Conservation (phyloP, 768 basidiomycete species). For the Aureoboletus auriporus region DNA sequence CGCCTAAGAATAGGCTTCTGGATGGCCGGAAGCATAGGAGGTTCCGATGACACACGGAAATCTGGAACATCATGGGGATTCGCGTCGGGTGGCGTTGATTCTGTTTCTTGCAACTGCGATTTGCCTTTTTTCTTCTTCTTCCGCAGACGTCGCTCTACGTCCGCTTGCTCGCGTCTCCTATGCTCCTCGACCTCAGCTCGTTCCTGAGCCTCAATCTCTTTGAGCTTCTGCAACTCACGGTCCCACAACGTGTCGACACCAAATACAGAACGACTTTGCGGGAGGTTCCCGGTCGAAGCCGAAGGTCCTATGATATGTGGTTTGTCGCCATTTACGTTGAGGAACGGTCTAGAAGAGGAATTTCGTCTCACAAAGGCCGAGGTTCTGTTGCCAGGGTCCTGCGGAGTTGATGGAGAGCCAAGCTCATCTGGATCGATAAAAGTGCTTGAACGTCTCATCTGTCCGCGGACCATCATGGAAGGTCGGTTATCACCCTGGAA, state of each 20-base stretch:
- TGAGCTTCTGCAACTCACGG: slow-evolving; percentile 76
- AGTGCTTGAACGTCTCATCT: slow-evolving; percentile 53
- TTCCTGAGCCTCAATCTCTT: slow-evolving; percentile 71
- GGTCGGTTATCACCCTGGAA: slow-evolving; percentile 88
- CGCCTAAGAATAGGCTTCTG: slow-evolving; percentile 30
- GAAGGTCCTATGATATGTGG: slow-evolving; percentile 28
- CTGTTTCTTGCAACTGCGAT: slow-evolving; percentile 46
- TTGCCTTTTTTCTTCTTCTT: slow-evolving; percentile 40
- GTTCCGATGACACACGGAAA: slow-evolving; percentile 15
- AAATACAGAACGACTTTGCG: slow-evolving; percentile 75
- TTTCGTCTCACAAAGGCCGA: slow-evolving; percentile 42
- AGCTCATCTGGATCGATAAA: slow-evolving; percentile 71
- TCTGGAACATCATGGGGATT: slow-evolving; percentile 32
- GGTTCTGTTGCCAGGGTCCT: slow-evolving; percentile 42
- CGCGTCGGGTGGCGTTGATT: slow-evolving; percentile 20
- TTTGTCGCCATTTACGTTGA: slow-evolving; percentile 52
- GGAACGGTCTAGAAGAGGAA: slow-evolving; percentile 47
- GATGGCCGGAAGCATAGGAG: slow-evolving; percentile 33
- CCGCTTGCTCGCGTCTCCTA: slow-evolving; percentile 42
- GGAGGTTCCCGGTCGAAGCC: slow-evolving; percentile 30
- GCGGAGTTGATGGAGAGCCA: slow-evolving; percentile 43
- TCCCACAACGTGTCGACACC: slow-evolving; percentile 95
- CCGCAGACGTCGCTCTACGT: slow-evolving; percentile 33
- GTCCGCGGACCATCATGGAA: slow-evolving; percentile 84
- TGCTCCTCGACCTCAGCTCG: slow-evolving; percentile 51